Evolutionary conservation across 2,329 filamentous ascomycete species (phyloP).

Genomic region (Phialocephala subalpina): DNA sequence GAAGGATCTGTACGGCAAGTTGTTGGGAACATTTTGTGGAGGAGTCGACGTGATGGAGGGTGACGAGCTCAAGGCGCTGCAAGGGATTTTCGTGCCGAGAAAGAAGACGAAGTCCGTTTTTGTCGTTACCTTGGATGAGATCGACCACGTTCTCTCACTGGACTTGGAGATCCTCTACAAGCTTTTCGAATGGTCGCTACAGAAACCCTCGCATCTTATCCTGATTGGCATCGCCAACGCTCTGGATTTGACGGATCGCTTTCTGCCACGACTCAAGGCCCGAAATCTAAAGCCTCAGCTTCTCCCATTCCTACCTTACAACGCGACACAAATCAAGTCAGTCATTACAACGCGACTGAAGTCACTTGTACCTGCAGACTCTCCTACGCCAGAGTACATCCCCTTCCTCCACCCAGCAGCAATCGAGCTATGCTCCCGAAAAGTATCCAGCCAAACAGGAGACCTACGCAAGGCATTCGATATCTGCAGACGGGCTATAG

Average conservation of each 20-base stretch:
- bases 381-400: slow-evolving; percentile 64
- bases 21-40: slow-evolving; percentile 74
- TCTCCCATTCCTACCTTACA: slow-evolving; percentile 93
- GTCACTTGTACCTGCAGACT: slow-evolving; percentile 69
- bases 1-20: slow-evolving; percentile 81
- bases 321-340: slow-evolving; percentile 82
- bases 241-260: slow-evolving; percentile 92
- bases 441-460: slow-evolving; percentile 92
- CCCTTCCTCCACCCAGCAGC: slow-evolving; percentile 95
- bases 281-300: slow-evolving; percentile 90
- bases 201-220: slow-evolving; percentile 79
- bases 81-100: slow-evolving; percentile 74
- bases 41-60: slow-evolving; percentile 67
- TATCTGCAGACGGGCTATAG: slow-evolving; percentile 87
- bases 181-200: slow-evolving; percentile 96
- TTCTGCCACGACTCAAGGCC: slow-evolving; percentile 90
- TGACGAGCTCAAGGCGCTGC: slow-evolving; percentile 72
- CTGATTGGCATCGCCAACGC: slow-evolving; percentile 96
- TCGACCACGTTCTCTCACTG: slow-evolving; percentile 90
- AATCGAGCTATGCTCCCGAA: slow-evolving; percentile 92
- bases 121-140: slow-evolving; percentile 91
- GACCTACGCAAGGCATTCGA: slow-evolving; percentile 96
- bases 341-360: slow-evolving; percentile 87
- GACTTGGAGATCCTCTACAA: slow-evolving; percentile 90
- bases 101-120: slow-evolving; percentile 67